Conservation (phyloP, 2,329 filamentous ascomycete species). For the Clarireedia homoeocarpa region DNA sequence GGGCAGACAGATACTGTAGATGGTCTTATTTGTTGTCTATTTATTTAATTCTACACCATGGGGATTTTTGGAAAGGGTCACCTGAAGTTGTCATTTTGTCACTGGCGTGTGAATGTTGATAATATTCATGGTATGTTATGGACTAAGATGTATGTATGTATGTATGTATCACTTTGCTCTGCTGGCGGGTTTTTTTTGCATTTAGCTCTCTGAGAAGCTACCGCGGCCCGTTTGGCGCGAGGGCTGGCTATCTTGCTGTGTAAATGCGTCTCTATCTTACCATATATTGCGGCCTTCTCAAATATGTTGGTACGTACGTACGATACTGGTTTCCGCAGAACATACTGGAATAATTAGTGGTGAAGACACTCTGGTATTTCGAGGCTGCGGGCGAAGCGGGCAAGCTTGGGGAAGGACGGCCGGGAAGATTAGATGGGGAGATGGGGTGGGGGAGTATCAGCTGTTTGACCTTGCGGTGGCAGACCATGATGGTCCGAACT, state of each 20-base stretch:
- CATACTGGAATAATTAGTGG: neutral
- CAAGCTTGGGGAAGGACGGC: neutral
- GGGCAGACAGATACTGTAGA: no score
- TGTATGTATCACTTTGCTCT: no score
- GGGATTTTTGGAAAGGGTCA: no score
- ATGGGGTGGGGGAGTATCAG: neutral
- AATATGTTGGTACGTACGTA: slow-evolving; percentile 56
- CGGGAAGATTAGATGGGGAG: no score
- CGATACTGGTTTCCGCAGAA: no score
- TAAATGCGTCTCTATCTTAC: slow-evolving; percentile 68
- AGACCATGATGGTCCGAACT: neutral
- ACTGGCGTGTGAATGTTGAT: no score
- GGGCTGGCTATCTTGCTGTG: slow-evolving; percentile 66
- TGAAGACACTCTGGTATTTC: neutral
- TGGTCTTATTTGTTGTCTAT: no score
- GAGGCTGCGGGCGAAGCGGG: neutral
- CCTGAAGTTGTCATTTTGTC: no score
- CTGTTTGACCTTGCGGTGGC: neutral
- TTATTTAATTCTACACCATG: no score
- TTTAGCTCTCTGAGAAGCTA: slow-evolving; percentile 59
- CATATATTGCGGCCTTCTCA: slow-evolving; percentile 61
- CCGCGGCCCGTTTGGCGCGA: slow-evolving; percentile 56
- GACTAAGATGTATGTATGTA: no score
- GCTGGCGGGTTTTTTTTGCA: slow-evolving; percentile 32
- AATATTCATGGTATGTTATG: no score